These are phyloP conservation scores for Camillea tinctor DNA, from an alignment of 2,329 filamentous ascomycete species.

Conservation along the genomic window DNA sequence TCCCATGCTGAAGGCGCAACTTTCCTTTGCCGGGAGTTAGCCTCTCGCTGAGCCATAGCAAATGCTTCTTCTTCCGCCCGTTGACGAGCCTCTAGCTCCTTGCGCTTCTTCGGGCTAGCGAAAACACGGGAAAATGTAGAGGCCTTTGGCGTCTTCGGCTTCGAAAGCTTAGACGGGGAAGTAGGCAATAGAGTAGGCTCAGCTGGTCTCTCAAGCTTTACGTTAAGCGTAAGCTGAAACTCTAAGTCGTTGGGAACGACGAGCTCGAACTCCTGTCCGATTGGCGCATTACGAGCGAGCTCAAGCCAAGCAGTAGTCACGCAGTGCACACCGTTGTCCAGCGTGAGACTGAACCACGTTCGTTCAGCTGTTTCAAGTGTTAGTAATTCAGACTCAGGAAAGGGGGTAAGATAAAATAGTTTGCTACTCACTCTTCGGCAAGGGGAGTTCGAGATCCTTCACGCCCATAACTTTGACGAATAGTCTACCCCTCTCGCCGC, in stretches of 20 bases:
- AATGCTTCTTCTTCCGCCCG: slow-evolving; percentile 78
- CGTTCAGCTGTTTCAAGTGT: slow-evolving; percentile 64
- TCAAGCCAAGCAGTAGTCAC: slow-evolving; percentile 97
- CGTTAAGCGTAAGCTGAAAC: slow-evolving; percentile 95
- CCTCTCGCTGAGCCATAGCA: slow-evolving; percentile 63
- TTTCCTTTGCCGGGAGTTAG: slow-evolving; percentile 60
- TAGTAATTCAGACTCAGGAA: slow-evolving; percentile 7
- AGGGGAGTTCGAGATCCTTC: slow-evolving; percentile 88
- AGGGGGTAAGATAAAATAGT: neutral
- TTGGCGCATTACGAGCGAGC: slow-evolving; percentile 85
- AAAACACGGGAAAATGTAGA: slow-evolving; percentile 91
- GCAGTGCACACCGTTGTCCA: slow-evolving; percentile 98
- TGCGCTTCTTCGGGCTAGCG: slow-evolving; percentile 93
- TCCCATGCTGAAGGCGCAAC: slow-evolving; percentile 77
- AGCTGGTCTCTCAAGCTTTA: slow-evolving; percentile 79
- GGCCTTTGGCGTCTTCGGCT: slow-evolving; percentile 77
- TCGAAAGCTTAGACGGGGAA: slow-evolving; percentile 62
- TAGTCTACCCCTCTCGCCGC: slow-evolving; percentile 80
- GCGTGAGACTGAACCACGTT: slow-evolving; percentile 89
- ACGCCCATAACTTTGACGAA: slow-evolving; percentile 99
- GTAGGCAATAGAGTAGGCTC: slow-evolving; percentile 54
- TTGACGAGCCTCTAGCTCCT: slow-evolving; percentile 83
- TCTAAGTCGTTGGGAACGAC: slow-evolving; percentile 97
- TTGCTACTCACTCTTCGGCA: slow-evolving; percentile 76
- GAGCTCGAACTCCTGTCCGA: slow-evolving; percentile 97